phyloP scores from a whole-genome alignment of 1,284 basidiomycete species.

The Boletus subluridellus region DNA sequence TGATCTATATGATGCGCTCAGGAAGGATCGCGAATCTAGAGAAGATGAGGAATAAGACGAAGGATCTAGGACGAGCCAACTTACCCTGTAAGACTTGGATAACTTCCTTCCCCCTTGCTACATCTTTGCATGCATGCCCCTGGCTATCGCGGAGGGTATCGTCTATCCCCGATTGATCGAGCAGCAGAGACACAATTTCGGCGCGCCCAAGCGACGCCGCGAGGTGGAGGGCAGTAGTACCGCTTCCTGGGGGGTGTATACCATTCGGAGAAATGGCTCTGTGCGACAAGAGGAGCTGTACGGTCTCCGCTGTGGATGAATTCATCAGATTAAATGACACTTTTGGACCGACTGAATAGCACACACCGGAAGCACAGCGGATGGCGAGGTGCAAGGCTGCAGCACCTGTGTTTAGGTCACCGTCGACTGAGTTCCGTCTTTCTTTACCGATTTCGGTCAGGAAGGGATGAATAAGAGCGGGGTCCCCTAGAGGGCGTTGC shows the following conservation, averaged over 20 bases:
- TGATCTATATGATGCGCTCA: conserved; percentile 75
- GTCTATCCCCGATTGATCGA: conserved; percentile 78
- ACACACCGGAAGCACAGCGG: conserved; percentile 76
- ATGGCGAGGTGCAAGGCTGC: conserved; percentile 84
- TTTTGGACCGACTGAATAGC: background rate
- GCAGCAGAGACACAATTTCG: conserved; percentile 72
- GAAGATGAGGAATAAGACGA: conserved; percentile 3
- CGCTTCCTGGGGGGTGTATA: conserved; percentile 63
- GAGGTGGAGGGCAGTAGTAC: conserved; percentile 83
- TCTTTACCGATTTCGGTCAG: conserved; percentile 72
- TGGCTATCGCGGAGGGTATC: conserved; percentile 74
- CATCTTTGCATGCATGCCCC: conserved; percentile 71
- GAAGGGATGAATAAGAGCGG: conserved; percentile 77
- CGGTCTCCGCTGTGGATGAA: conserved; percentile 25
- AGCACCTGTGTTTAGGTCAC: conserved; percentile 58
- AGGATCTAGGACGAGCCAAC: background rate
- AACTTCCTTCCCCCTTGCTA: conserved; percentile 69
- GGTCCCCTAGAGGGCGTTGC: conserved; percentile 52
- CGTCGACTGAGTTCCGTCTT: conserved; percentile 46
- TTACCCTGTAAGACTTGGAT: conserved; percentile 71
- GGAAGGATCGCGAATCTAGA: conserved; percentile 76
- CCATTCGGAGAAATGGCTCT: conserved; percentile 76
- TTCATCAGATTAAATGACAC: conserved; percentile 3
- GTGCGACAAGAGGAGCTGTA: conserved; percentile 67
- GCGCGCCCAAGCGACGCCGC: conserved; percentile 77